Base-by-base conservation (phyloP, 2,329 filamentous ascomycete species). In the Fusarium subtropicale region DNA sequence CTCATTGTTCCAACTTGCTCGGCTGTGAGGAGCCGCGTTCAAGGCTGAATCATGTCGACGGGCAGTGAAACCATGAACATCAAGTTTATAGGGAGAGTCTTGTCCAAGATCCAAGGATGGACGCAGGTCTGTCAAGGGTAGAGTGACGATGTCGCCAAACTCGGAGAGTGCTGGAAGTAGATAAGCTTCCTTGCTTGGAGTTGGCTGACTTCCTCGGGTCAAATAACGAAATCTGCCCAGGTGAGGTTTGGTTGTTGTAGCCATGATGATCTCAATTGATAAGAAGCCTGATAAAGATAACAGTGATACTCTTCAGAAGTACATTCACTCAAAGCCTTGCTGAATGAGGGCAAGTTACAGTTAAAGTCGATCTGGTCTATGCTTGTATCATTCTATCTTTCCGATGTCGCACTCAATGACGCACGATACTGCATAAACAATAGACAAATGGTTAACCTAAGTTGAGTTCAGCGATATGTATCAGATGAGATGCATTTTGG, bases 41-140 rank as follows among this genome's bases (percentile, higher is more conserved):
- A 58, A 11, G 2, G 18, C 55, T 16, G 55, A 58, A 7, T 22
- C 11, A 18, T 58, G 55, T 3, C 46, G 30, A 13, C 55, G 55
- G 15, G 55, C 55, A 5, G 47, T 58, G 4, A 58, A 58, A 1
- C 55, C 55, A 12, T 58, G 36, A n/a, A 44, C 18, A 7, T 41
- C 22, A 13, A 58, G 55, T 13, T 31, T 58, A 24, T 58, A 58
- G 2, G 55, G 55, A 2, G 55, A 58, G 8, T 44, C 1, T 5
- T 58, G 22, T 24, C 30, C 55, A n/a, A 53, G 55, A 6, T 44
- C 47, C 12, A 58, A 18, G 5, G 55, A 58, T 3, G 55, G 38
- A 3, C 51, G 50, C n/a, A 58, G 12, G 15, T 58, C 55, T 20
- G 47, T 58, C n/a, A 58, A 39, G n/a, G 55, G 55, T 1, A 58